Evolutionary conservation across 306 rosid species (phyloP), one percentile per base, ranked within the genome.

Genomic region (Canavalia ensiformis): DNA sequence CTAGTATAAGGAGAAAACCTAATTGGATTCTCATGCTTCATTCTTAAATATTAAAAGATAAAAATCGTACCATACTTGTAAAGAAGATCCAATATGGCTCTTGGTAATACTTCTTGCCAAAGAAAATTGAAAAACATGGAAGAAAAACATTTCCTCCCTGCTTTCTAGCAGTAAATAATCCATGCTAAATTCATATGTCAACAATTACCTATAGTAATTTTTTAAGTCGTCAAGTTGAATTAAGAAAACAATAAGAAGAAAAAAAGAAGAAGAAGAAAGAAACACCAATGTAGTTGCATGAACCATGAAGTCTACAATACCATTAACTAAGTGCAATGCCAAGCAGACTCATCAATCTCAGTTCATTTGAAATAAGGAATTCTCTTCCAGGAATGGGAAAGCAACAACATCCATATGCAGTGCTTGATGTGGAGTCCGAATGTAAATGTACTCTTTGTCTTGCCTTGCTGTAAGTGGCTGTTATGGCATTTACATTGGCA

Each of bases 401-500:
- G 67, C 57, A 12, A 68, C 8, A 42, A 29, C 47, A 68, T 30
- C 56, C 68, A 67, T 41, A 7, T 8, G 11, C 1, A 5, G 57
- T 7, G 54, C 45, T 4, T 41, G 66, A 29, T 37, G 54, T 4
- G 44, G 66, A 78, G 33, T 41, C 35, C 10, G 1, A 77, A 41
- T 9, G 64, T 28, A 37, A 65, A 47, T 35, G 74, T 50, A 37
- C 55, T 50, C 5, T 25, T 5, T 64, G 74, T 65, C 81, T 65
- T 64, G 68, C 67, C 25, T 31, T 59, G 47, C 41, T 56, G 11
- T 46, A 4, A n/a, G 56, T 75, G 60, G 47, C 6, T 46, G 58
- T 35, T 58, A 58, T 70, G 44, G 10, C 37, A 79, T 42, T 79
- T 57, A 31, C 34, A 28, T 42, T 46, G 60, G 66, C 65, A 80